Base-by-base conservation (phyloP, 208 protist species). In the Phytomonas sp. region DNA sequence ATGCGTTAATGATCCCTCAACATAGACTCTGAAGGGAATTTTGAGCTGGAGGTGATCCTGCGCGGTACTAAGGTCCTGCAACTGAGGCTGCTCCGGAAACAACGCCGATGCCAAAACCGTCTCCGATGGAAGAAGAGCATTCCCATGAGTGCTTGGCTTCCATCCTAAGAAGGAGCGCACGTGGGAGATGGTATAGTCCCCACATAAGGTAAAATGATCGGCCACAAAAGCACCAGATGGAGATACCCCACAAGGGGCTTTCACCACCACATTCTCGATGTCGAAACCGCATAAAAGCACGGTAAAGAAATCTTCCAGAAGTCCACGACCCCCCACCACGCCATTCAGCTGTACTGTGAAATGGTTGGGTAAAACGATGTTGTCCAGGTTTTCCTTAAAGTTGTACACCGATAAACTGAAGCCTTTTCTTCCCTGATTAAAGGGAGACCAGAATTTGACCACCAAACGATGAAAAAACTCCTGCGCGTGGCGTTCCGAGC, bases 311-410 rank as follows among this genome's bases (percentile, higher is more conserved):
- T 92, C 81, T 67, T 91, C 80, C 20, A 93, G 29, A 28, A 92
- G 70, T 11, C 68, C 71, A 4, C 68, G 74, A 11, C 70, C 77
- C 20, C 84, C 86, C 0, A 87, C 60, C 15, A 43, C n/a, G 0
- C 81, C 86, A 65, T 95, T 95, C 2, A 95, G 75, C 62, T 92
- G 86, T 68, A 80, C 80, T 7, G 84, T 90, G 70, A 89, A 89
- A 33, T 74, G 73, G 61, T 61, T 72, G 43, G 73, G 70, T 26
- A 72, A 77, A 37, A 81, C 73, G 30, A 89, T 64, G 29, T 33
- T 69, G 0, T 77, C 69, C 26, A 91, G 70, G 64, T 85, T 77
- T 68, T 93, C 81, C 11, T 34, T 53, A 66, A 93, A 89, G 30
- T 73, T 73, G 73, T 88, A 93, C 7, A 40, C 60, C 7, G 67